These are phyloP conservation scores for Bretziella fagacearum DNA, from an alignment of 2,329 filamentous ascomycete species.

Conservation along the genomic window DNA sequence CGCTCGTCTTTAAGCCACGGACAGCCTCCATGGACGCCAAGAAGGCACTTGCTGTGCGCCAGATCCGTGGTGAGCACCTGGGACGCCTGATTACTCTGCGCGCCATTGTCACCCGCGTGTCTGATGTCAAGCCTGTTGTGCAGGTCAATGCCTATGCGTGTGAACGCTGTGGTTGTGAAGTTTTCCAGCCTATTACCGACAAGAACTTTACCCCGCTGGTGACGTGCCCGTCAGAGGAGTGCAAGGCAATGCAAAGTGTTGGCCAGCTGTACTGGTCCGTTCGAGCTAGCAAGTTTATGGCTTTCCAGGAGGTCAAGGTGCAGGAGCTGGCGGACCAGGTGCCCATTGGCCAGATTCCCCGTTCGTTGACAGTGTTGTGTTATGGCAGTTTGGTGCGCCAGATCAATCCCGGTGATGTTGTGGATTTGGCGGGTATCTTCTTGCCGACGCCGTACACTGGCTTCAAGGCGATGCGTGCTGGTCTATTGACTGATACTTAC, in stretches of 20 bases:
- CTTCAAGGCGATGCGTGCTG: slow-evolving; percentile 91
- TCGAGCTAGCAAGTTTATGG: slow-evolving; percentile 89
- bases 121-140: slow-evolving; percentile 94
- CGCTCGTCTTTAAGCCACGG: slow-evolving; percentile 85
- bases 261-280: slow-evolving; percentile 88
- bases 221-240: slow-evolving; percentile 79
- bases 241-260: slow-evolving; percentile 76
- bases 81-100: slow-evolving; percentile 86
- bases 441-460: slow-evolving; percentile 96
- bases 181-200: slow-evolving; percentile 87
- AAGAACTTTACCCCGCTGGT: slow-evolving; percentile 81
- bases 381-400: slow-evolving; percentile 72
- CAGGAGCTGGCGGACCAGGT: slow-evolving; percentile 99
- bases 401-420: slow-evolving; percentile 83
- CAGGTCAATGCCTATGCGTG: slow-evolving; percentile 96
- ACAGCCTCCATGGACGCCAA: slow-evolving; percentile 48
- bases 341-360: slow-evolving; percentile 90
- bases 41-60: slow-evolving; percentile 69
- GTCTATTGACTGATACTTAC: slow-evolving; percentile 93
- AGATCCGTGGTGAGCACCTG: slow-evolving; percentile 83
- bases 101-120: slow-evolving; percentile 86
- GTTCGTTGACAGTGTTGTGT: slow-evolving; percentile 76
- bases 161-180: slow-evolving; percentile 88
- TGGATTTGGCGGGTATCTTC: slow-evolving; percentile 91
- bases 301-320: slow-evolving; percentile 96